Percentiles rank a stretch among this genome's conserved stretches.
Evolutionary conservation across 2,329 filamentous ascomycete species (phyloP).

Genomic region (Cladosporium colombiae): DNA sequence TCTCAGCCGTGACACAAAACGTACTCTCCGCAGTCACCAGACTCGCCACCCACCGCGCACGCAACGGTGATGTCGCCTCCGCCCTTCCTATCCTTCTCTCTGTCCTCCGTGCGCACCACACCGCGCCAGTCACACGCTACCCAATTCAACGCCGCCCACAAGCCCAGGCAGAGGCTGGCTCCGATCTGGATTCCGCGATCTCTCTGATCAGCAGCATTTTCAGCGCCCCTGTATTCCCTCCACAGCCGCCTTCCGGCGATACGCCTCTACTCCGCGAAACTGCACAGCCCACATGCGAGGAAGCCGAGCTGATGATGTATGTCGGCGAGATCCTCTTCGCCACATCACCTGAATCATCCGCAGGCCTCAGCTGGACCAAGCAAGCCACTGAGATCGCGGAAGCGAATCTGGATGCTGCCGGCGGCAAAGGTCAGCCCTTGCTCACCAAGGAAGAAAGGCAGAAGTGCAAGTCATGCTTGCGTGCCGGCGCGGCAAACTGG

Average conservation of each 20-base stretch:
- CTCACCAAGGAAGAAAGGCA: slow-evolving; percentile 50
- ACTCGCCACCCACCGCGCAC: slow-evolving; percentile 75
- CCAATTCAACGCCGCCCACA: slow-evolving; percentile 32
- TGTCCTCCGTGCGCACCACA: slow-evolving; percentile 73
- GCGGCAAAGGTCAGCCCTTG: slow-evolving; percentile 25
- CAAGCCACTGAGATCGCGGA: slow-evolving; percentile 80
- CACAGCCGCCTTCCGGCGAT: slow-evolving; percentile 69
- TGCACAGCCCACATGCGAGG: slow-evolving; percentile 68
- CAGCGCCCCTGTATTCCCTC: slow-evolving; percentile 59
- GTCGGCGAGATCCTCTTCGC: slow-evolving; percentile 92
- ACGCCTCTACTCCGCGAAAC: slow-evolving; percentile 61
- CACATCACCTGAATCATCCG: slow-evolving; percentile 54
- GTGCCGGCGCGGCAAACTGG: slow-evolving; percentile 79
- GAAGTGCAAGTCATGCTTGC: slow-evolving; percentile 73
- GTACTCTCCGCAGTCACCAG: slow-evolving; percentile 74
- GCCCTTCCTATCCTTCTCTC: slow-evolving; percentile 86
- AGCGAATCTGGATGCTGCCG: slow-evolving; percentile 47
- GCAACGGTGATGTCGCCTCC: slow-evolving; percentile 62
- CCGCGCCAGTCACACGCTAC: slow-evolving; percentile 50
- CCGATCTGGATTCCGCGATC: slow-evolving; percentile 28
- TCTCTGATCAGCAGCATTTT: slow-evolving; percentile 40
- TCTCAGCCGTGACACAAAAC: slow-evolving; percentile 63
- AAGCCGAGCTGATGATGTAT: slow-evolving; percentile 82
- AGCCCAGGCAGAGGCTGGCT: slow-evolving; percentile 23
- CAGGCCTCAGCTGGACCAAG: slow-evolving; percentile 84